These are phyloP conservation scores for Paradendryphiella salina DNA, from an alignment of 2,329 filamentous ascomycete species.

Conservation along the genomic window DNA sequence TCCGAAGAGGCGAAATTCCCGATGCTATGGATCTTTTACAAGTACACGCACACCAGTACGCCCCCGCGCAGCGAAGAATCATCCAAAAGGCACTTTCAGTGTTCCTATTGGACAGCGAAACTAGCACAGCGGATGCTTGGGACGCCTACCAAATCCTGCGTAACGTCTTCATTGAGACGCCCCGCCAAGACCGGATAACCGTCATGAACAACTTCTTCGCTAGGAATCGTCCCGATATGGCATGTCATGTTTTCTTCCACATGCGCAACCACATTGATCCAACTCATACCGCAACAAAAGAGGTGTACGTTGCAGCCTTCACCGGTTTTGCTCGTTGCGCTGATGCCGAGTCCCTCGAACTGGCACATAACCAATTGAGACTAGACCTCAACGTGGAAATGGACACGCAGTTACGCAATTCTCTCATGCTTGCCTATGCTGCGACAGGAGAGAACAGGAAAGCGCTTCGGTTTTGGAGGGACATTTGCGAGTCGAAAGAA, in stretches of 20 bases:
- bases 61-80: slow-evolving; percentile 66
- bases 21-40: slow-evolving; percentile 84
- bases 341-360: slow-evolving; percentile 67
- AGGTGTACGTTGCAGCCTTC: slow-evolving; percentile 78
- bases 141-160: slow-evolving; percentile 63
- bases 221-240: slow-evolving; percentile 79
- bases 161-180: slow-evolving; percentile 64
- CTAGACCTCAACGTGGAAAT: slow-evolving; percentile 81
- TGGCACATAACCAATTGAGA: slow-evolving; percentile 91
- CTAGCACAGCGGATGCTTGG: slow-evolving; percentile 66
- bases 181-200: slow-evolving; percentile 65
- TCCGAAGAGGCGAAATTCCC: slow-evolving; percentile 73
- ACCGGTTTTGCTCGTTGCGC: slow-evolving; percentile 68
- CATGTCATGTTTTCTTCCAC: slow-evolving; percentile 82
- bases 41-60: slow-evolving; percentile 70
- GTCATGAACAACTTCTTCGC: slow-evolving; percentile 84
- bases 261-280: slow-evolving; percentile 79
- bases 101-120: slow-evolving; percentile 69
- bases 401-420: slow-evolving; percentile 76
- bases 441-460: slow-evolving; percentile 66
- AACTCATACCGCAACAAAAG: slow-evolving; percentile 66
- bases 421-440: slow-evolving; percentile 83
- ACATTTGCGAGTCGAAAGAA: slow-evolving; percentile 81
- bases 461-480: slow-evolving; percentile 78
- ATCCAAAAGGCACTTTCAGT: slow-evolving; percentile 68